A percentile compares a stretch with the other conserved stretches of the same genome.
Conservation (phyloP, 306 rosid species). For the peach (Prunus persica) region DNA sequence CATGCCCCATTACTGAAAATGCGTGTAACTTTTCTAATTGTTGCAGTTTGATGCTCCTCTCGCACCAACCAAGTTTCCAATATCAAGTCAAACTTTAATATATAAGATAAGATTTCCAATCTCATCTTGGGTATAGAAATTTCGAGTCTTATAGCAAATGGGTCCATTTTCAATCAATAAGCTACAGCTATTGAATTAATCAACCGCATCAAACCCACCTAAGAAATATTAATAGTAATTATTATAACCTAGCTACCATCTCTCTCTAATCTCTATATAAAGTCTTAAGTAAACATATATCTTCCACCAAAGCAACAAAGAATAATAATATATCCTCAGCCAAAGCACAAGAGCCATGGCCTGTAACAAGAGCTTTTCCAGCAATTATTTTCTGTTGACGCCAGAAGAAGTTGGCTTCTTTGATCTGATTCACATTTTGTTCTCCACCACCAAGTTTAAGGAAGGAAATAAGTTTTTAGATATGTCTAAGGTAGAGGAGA, state of each 20-base stretch:
- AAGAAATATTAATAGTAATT: no score
- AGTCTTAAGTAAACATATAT: not conserved
- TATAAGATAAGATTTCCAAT: no score
- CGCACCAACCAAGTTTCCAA: no score
- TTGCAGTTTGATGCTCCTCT: no score
- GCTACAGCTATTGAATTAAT: no score
- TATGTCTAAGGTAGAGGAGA: conserved; percentile 1
- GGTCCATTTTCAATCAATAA: not conserved
- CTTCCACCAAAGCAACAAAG: not conserved
- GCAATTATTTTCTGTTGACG: conserved; percentile 47
- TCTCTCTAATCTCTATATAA: not conserved
- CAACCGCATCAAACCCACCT: no score
- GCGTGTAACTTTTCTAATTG: no score
- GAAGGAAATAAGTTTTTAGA: conserved; percentile 39
- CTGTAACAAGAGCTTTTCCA: conserved; percentile 22
- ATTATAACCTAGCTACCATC: not conserved
- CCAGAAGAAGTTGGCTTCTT: conserved; percentile 49
- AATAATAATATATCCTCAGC: not conserved
- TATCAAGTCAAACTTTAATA: no score
- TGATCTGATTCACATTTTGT: conserved; percentile 41
- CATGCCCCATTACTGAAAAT: no score
- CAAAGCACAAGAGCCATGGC: not conserved
- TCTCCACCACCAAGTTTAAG: conserved; percentile 28
- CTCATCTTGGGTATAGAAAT: not conserved
- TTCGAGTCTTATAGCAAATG: not conserved